Evolutionary conservation across 108 stramenopile species (phyloP), one percentile per base, ranked within the genome.

Genomic region (Skeletonema potamos): DNA sequence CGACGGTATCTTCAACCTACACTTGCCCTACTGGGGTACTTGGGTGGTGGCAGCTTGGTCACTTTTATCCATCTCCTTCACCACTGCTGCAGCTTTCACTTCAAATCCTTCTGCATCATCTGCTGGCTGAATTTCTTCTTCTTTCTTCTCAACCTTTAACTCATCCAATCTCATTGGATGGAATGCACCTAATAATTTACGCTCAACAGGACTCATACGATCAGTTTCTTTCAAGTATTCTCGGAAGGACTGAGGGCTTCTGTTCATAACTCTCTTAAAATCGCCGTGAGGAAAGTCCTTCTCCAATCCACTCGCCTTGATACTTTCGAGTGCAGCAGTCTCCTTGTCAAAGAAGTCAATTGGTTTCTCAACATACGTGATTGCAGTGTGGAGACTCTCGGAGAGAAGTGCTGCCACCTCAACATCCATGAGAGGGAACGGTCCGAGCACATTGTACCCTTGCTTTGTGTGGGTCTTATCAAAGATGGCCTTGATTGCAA

Each of bases 251-350:
- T 84, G 74, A 27, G 83, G 59, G 26, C 71, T 59, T 2, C 60
- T 63, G 22, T 79, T 79, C 8, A 41, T 39, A 26, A 84, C 32
- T 10, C 48, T 74, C 59, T 84, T 60, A 7, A 76, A 60, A 36
- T 84, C 83, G 24, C 65, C 61, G 15, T 54, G 63, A 39, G 48
- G 28, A 43, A 80, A 80, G 8, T 73, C 32, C 36, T 84, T 74
- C 51, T 84, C 83, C 24, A 72, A 27, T 34, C 83, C 83, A 46
- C 67, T 76, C 18, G 83, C 73, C 70, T 84, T 84, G 62, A 84
- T 62, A 9, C 37, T 70, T 51, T 84, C 83, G 13, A 84, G 26
- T 12, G 68, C 73, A 3, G 68, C 83, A 7, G 61, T 68, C 24
- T 58, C 48, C 15, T 59, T 13, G 0, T 36, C 36, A 54, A 71